These are phyloP conservation scores for Hypomyces rosellus DNA, from an alignment of 2,329 filamentous ascomycete species.

Conservation along the genomic window DNA sequence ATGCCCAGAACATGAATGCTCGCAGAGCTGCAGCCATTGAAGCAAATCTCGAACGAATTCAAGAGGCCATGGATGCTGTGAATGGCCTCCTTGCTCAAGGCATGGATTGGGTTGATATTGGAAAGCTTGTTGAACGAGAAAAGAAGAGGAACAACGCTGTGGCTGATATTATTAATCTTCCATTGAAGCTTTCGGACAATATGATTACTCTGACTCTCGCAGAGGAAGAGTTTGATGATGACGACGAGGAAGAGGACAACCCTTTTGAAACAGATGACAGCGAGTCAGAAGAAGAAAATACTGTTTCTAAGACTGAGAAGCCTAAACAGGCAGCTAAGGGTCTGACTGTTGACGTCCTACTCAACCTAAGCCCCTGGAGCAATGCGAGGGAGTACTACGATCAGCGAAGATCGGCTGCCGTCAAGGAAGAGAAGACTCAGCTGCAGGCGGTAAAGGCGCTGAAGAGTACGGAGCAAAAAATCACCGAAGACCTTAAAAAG, in stretches of 20 bases:
- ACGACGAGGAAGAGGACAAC: conserved; percentile 45
- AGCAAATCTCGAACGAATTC: conserved; percentile 82
- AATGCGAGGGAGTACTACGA: conserved; percentile 92
- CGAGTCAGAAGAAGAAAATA: conserved; percentile 32
- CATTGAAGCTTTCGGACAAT: conserved; percentile 85
- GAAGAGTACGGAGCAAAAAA: conserved; percentile 86
- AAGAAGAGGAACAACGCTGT: conserved; percentile 76
- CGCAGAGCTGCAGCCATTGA: conserved; percentile 87
- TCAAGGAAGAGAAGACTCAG: conserved; percentile 81
- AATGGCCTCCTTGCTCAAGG: conserved; percentile 87
- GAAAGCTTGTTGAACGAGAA: conserved; percentile 79
- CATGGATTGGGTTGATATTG: conserved; percentile 97
- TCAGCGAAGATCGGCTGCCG: conserved; percentile 74
- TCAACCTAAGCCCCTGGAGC: conserved; percentile 74
- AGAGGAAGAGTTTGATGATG: conserved; percentile 60
- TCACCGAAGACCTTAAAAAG: conserved; percentile 77
- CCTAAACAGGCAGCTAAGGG: conserved; percentile 42
- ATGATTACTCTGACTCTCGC: conserved; percentile 73
- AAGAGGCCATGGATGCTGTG: conserved; percentile 87
- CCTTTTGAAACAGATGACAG: conserved; percentile 63
- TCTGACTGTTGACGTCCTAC: conserved; percentile 76
- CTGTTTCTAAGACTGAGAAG: conserved; percentile 27
- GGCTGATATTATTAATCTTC: conserved; percentile 77
- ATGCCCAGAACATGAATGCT: conserved; percentile 73
- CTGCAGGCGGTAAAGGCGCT: conserved; percentile 76